These are phyloP conservation scores for Orbilia brochopaga DNA, from an alignment of 2,329 filamentous ascomycete species.

Conservation along the genomic window DNA sequence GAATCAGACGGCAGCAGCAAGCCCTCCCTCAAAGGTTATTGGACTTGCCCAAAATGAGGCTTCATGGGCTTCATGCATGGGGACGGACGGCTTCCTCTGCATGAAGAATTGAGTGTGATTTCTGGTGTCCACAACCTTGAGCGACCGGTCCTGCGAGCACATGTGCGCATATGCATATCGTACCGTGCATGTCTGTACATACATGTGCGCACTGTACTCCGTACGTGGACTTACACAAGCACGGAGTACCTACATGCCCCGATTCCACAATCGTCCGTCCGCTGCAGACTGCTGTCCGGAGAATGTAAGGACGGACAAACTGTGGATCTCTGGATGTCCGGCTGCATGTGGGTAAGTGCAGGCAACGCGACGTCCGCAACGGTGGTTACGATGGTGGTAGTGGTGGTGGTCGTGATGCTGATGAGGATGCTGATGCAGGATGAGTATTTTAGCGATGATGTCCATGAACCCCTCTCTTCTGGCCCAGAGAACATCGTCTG, in stretches of 20 bases:
- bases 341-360: conserved; percentile 15
- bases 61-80: conserved; percentile 45
- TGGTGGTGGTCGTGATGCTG: neutral
- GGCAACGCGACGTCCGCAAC: conserved; percentile 41
- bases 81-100: conserved; percentile 29
- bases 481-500: neutral
- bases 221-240: conserved; percentile 9
- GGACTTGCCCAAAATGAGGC: conserved; percentile 50
- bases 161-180: conserved; percentile 15
- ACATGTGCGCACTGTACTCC: neutral
- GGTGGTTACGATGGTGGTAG: neutral
- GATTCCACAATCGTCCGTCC: conserved; percentile 12
- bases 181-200: conserved; percentile 4
- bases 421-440: conserved; percentile 2
- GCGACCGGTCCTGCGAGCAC: conserved; percentile 27
- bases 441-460: conserved; percentile 11
- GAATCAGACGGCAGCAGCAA: conserved; percentile 18
- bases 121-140: conserved; percentile 25
- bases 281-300: no score
- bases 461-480: neutral
- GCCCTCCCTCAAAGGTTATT: conserved; percentile 33
- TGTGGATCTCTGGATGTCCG: neutral
- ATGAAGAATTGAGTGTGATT: conserved; percentile 41
- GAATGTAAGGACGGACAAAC: neutral
- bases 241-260: conserved; percentile 17